These are phyloP conservation scores for Fusarium dimerum DNA, from an alignment of 2,329 filamentous ascomycete species.

Conservation along the genomic window DNA sequence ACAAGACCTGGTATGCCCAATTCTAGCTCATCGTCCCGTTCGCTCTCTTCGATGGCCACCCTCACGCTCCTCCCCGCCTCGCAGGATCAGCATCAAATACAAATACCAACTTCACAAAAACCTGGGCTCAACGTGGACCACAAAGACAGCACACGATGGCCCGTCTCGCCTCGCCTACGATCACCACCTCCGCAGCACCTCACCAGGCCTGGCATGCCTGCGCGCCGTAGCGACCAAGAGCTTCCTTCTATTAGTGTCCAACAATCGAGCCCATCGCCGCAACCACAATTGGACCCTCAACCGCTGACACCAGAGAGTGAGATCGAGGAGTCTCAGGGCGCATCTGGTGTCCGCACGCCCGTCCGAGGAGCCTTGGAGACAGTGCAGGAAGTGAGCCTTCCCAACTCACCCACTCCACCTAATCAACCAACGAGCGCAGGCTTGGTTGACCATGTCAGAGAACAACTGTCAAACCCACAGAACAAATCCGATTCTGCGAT, in stretches of 20 bases:
- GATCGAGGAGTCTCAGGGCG: constrained; percentile 48
- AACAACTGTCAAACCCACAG: constrained; percentile 46
- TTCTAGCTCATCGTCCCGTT: constrained; percentile 63
- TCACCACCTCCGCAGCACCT: constrained; percentile 66
- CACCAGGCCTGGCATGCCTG: constrained; percentile 47
- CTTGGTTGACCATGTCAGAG: constrained; percentile 51
- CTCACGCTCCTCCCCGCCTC: constrained; percentile 63
- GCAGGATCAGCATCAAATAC: constrained; percentile 61
- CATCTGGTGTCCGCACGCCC: constrained; percentile 60
- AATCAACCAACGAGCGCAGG: constrained; percentile 46
- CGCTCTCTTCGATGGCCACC: constrained; percentile 67
- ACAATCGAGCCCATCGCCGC: constrained; percentile 49
- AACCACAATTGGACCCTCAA: constrained; percentile 38
- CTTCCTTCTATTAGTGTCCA: constrained; percentile 55
- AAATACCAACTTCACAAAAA: constrained; percentile 67
- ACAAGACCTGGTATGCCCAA: constrained; percentile 55
- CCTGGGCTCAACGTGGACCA: constrained; percentile 49
- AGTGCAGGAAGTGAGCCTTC: constrained; percentile 84
- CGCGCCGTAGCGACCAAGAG: constrained; percentile 52
- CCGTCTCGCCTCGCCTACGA: constrained; percentile 73
- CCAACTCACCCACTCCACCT: constrained; percentile 63
- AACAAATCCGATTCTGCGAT: constrained; percentile 44
- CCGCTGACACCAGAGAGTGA: constrained; percentile 51
- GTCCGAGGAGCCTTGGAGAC: constrained; percentile 75
- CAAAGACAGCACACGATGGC: constrained; percentile 69